Evolutionary conservation across 2,329 filamentous ascomycete genomes (phyloP).

Genomic region (Pseudocercospora vitis): DNA sequence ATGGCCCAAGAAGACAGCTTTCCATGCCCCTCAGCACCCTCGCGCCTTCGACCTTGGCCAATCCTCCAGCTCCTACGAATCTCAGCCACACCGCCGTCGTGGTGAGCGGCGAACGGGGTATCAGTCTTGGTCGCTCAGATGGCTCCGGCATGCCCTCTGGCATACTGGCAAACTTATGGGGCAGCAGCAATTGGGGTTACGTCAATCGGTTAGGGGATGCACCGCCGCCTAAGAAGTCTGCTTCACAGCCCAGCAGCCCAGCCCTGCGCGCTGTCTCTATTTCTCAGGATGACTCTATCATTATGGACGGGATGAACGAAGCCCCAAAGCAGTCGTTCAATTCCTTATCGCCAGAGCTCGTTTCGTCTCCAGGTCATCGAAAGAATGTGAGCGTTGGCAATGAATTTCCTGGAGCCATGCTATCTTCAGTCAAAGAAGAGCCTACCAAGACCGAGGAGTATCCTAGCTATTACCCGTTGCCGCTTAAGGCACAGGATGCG

Average conservation of each 20-base stretch:
- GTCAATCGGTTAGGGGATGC: conserved; percentile 62
- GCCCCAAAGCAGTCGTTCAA: conserved; percentile 14
- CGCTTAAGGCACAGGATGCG: conserved; percentile 73
- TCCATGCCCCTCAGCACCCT: conserved; percentile 62
- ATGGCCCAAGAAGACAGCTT: conserved; percentile 26
- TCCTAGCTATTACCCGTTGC: conserved; percentile 74
- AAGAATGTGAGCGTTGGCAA: conserved; percentile 35
- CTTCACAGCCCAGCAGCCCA: conserved; percentile 21
- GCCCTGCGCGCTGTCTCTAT: conserved; percentile 18
- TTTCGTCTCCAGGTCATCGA: conserved; percentile 27
- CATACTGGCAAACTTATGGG: conserved; percentile 92
- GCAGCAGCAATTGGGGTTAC: conserved; percentile 77
- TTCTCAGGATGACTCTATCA: conserved; percentile 35
- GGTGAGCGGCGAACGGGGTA: conserved; percentile 72
- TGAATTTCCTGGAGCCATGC: conserved; percentile 13
- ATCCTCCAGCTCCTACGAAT: conserved; percentile 78
- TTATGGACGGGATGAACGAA: conserved; percentile 34
- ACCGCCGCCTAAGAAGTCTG: conserved; percentile 36
- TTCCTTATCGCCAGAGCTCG: conserved; percentile 9
- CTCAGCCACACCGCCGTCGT: conserved; percentile 83
- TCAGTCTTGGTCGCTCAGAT: conserved; percentile 60
- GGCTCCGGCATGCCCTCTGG: conserved; percentile 75
- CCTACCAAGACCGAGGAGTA: conserved; percentile 51
- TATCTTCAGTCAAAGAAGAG: conserved; percentile 47
- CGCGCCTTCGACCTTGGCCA: conserved; percentile 78